These are phyloP conservation scores for Lentinus brumalis DNA, from an alignment of 768 basidiomycete genomes.

Conservation along the genomic window DNA sequence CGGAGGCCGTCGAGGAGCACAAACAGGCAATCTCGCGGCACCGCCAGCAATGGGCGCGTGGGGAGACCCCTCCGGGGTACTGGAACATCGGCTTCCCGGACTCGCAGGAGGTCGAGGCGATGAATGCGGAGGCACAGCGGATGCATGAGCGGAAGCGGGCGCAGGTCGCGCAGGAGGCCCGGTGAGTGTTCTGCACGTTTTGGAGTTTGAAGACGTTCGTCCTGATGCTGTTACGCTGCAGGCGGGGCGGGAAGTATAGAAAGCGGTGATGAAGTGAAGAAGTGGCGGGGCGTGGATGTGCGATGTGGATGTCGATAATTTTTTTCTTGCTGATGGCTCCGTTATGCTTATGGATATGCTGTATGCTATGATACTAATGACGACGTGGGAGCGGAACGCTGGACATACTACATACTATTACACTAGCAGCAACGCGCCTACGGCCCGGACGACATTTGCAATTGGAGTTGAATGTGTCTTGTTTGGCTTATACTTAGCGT, in stretches of 20 bases:
- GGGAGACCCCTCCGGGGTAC: conserved; percentile 81
- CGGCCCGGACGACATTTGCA: too few relatives aligned
- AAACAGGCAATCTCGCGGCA: conserved; percentile 74
- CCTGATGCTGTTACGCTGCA: neutral
- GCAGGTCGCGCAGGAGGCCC: conserved; percentile 60
- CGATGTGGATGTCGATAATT: neutral
- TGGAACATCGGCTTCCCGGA: conserved; percentile 91
- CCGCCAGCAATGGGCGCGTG: conserved; percentile 67
- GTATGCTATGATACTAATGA: too few relatives aligned
- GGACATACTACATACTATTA: neutral
- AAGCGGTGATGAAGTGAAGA: conserved; percentile 4
- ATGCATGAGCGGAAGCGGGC: conserved; percentile 71
- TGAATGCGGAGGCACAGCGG: conserved; percentile 71
- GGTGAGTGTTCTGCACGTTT: conserved; percentile 36
- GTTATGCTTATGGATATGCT: too few relatives aligned
- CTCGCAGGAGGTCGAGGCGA: conserved; percentile 77
- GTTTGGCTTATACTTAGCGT: too few relatives aligned
- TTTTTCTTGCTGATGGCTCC: too few relatives aligned
- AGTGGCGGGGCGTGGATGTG: neutral
- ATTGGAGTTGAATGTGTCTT: too few relatives aligned
- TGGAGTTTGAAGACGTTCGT: neutral
- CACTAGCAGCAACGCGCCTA: too few relatives aligned
- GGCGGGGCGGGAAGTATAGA: conserved; percentile 19
- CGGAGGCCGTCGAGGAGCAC: conserved; percentile 50
- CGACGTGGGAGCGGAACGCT: too few relatives aligned